A percentile compares a stretch with the other conserved stretches of the same genome.
Conservation (phyloP, 2,329 filamentous ascomycete species). For the Akanthomyces lecanii region DNA sequence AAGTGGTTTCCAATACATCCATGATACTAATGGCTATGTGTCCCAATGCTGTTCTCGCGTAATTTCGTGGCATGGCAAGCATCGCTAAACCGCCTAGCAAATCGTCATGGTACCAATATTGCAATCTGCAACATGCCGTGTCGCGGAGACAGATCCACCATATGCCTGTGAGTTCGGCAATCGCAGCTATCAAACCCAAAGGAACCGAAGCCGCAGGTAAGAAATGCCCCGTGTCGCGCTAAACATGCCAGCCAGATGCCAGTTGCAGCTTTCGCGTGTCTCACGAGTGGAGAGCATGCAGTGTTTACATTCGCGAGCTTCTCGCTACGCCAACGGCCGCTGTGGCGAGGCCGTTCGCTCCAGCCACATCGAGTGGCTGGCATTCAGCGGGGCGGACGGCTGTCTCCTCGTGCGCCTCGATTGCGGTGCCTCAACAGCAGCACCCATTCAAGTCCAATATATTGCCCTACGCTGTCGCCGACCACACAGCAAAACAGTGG, state of each 20-base stretch:
- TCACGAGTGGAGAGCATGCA: neutral
- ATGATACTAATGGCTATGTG: neutral
- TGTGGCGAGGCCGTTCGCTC: neutral
- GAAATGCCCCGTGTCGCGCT: neutral
- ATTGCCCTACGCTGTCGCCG: neutral
- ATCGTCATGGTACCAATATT: neutral
- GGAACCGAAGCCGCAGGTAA: neutral
- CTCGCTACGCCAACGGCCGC: conserved; percentile 1
- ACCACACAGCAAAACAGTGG: neutral
- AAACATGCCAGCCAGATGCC: conserved; percentile 5
- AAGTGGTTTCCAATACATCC: neutral
- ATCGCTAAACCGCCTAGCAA: too few relatives aligned
- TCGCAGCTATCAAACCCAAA: neutral
- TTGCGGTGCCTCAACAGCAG: neutral
- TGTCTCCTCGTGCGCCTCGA: neutral
- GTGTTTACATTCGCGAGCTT: conserved; percentile 11
- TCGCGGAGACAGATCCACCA: neutral
- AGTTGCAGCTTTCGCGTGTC: neutral
- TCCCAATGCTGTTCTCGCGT: neutral
- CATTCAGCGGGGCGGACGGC: neutral
- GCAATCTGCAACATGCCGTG: neutral
- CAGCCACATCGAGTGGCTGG: conserved; percentile 3
- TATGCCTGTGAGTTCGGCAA: neutral
- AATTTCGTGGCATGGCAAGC: neutral
- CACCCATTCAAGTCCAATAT: conserved; percentile 6